Base-by-base conservation (phyloP, 139 green algal species). In the Haematococcus lacustris region DNA sequence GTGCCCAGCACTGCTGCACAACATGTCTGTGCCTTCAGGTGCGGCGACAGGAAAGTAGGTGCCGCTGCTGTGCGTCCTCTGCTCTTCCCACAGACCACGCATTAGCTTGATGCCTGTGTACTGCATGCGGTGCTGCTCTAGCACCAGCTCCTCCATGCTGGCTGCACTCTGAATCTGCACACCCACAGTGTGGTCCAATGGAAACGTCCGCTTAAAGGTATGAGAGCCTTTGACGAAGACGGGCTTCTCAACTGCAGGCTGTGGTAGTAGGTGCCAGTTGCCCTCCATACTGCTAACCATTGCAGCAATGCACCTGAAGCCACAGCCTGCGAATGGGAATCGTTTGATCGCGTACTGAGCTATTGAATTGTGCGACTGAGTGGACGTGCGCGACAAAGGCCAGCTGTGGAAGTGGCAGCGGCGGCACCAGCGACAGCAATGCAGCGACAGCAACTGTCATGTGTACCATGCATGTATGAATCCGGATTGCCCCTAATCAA, bases 1-100 rank as follows among this genome's bases (percentile, higher is more conserved):
- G 68, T 73, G 68, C 68, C 68, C 68, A n/a, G 68, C 68, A 33
- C 68, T 73, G 68, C 41, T 30, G 50, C 68, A 73, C 41, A 73
- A 17, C 9, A 63, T 50, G 30, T 35, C 68, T 33, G 47, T 28
- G 60, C n/a, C 51, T 32, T 33, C 68, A 39, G 68, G 68, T 66
- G 68, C 47, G 32, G 68, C 68, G 47, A 73, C 23, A 25, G 68
- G 50, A 28, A 73, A 73, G 68, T 39, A 73, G 32, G 68, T 73
- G 50, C 68, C 68, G 17, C 41, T 63, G 68, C 41, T 73, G 1
- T 73, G 23, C 3, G 32, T 2, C n/a, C 4, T 66, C 3, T 63
- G 23, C 68, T 66, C 68, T 50, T 39, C 32, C 68, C 68, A 73
- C 68, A 73, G 25, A 2, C 41, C 68, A 23, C 68, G 68, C 68